Evolutionary conservation across 139 green algal genomes (phyloP).

Genomic region (Trebouxia sp.): DNA sequence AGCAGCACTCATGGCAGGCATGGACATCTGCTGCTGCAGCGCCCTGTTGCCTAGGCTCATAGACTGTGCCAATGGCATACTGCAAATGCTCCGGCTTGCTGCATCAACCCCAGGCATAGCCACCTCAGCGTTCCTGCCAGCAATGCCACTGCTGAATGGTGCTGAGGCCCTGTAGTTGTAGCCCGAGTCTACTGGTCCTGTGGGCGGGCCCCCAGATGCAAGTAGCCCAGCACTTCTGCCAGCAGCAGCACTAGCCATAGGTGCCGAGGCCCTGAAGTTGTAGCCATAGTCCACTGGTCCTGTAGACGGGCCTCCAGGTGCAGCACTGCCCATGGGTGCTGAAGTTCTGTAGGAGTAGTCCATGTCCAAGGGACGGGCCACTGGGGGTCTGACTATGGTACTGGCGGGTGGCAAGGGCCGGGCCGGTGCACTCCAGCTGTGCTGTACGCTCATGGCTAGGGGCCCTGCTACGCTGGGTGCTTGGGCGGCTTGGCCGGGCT

Average conservation of each 20-base stretch:
- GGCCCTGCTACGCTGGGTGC: neutral
- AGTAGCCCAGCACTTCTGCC: too few relatives aligned
- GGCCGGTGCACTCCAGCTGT: neutral
- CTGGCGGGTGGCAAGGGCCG: neutral
- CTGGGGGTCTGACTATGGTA: neutral
- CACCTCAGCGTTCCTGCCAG: too few relatives aligned
- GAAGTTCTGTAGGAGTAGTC: neutral
- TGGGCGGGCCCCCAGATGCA: too few relatives aligned
- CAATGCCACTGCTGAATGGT: too few relatives aligned
- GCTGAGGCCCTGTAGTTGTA: too few relatives aligned
- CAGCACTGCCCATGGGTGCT: neutral
- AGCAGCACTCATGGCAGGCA: neutral
- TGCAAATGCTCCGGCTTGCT: too few relatives aligned
- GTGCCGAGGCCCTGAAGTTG: too few relatives aligned
- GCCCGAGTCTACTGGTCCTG: too few relatives aligned
- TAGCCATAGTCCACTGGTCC: neutral
- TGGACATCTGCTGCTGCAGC: neutral
- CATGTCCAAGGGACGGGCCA: neutral
- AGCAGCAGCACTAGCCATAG: constrained; percentile 16
- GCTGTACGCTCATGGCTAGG: neutral
- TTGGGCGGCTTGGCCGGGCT: neutral
- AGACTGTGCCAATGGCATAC: too few relatives aligned
- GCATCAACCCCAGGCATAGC: too few relatives aligned
- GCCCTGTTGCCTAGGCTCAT: neutral
- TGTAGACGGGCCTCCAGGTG: neutral